Conservation (phyloP, 2,329 filamentous ascomycete genomes). For the Aspergillus thermomutatus region DNA sequence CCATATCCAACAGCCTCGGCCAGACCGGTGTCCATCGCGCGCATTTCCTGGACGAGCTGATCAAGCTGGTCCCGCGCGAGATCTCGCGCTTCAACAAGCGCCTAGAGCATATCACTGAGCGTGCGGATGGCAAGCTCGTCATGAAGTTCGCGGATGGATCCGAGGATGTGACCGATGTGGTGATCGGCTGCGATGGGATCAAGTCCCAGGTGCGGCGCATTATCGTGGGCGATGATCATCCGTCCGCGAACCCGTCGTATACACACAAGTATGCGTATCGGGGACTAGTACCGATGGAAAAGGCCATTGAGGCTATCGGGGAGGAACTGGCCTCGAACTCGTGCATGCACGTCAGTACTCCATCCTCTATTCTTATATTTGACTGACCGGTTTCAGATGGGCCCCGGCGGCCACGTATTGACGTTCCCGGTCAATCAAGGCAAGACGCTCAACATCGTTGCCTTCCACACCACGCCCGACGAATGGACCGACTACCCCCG, state of each 20-base stretch:
- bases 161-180: conserved; percentile 39
- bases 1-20: conserved; percentile 20
- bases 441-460: conserved; percentile 47
- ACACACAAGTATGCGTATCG: conserved; percentile 54
- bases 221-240: conserved; percentile 42
- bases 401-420: conserved; percentile 45
- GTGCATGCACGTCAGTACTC: conserved; percentile 29
- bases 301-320: conserved; percentile 45
- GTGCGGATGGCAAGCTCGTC: conserved; percentile 25
- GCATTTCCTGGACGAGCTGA: conserved; percentile 35
- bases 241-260: conserved; percentile 45
- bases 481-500: conserved; percentile 20
- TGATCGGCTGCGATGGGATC: conserved; percentile 50
- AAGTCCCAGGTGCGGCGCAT: conserved; percentile 46
- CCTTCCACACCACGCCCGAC: conserved; percentile 33
- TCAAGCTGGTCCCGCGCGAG: conserved; percentile 26
- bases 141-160: conserved; percentile 46
- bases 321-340: conserved; percentile 39
- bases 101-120: conserved; percentile 16
- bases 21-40: conserved; percentile 28
- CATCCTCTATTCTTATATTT: background rate
- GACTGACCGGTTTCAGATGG: conserved; percentile 22
- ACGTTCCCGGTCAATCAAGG: conserved; percentile 50
- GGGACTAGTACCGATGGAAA: conserved; percentile 49
- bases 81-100: conserved; percentile 27